These are phyloP conservation scores for Quercus lobata DNA, from an alignment of 331 rosid species.

Conservation along the genomic window DNA sequence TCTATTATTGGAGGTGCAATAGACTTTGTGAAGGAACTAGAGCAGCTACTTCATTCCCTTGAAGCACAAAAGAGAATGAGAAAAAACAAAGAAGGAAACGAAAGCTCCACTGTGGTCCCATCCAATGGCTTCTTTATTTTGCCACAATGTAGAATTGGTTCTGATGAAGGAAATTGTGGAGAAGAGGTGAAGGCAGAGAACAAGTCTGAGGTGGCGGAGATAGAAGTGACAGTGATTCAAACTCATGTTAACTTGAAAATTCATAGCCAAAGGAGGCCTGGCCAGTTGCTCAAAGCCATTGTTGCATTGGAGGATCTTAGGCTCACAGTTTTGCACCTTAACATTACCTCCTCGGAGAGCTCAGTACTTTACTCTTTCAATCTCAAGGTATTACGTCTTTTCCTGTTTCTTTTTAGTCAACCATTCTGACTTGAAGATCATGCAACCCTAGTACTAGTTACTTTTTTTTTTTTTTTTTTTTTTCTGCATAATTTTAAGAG, in stretches of 20 bases:
- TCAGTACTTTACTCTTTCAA: constrained; percentile 84
- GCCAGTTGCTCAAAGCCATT: constrained; percentile 67
- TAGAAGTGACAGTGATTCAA: constrained; percentile 79
- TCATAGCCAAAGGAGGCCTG: constrained; percentile 51
- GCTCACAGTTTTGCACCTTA: constrained; percentile 79
- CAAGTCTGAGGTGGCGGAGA: constrained; percentile 64
- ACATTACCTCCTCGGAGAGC: constrained; percentile 61
- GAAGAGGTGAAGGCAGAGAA: constrained; percentile 60
- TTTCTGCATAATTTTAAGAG: neutral
- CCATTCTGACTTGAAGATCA: constrained; percentile 47
- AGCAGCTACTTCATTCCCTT: constrained; percentile 73
- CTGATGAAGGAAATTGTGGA: constrained; percentile 35
- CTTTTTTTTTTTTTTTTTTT: neutral
- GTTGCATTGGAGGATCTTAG: constrained; percentile 78
- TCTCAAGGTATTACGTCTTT: constrained; percentile 78
- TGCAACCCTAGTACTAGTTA: constrained; percentile 37
- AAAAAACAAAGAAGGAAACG: constrained; percentile 32
- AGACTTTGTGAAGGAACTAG: constrained; percentile 92
- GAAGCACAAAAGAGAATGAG: constrained; percentile 63
- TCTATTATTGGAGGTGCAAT: constrained; percentile 96
- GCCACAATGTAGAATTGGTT: constrained; percentile 36
- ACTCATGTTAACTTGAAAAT: constrained; percentile 90
- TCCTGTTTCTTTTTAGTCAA: constrained; percentile 34
- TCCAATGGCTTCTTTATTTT: constrained; percentile 29
- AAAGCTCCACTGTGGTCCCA: constrained; percentile 15